phyloP scores from a whole-genome alignment of 148 eudicot genomes.

The Cornus florida region DNA sequence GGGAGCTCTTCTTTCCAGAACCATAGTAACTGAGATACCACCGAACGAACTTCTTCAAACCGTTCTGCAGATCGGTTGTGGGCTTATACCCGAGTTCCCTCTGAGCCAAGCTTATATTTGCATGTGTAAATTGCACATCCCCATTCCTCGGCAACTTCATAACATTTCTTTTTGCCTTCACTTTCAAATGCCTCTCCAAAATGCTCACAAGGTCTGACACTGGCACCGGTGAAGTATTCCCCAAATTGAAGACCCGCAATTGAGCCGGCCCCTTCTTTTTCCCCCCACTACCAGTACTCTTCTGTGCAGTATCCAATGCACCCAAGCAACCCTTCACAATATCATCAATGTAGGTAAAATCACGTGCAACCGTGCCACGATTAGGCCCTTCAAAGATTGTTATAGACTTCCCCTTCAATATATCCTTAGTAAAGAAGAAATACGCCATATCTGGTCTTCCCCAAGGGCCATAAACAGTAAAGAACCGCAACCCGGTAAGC shows the following conservation, averaged over 20 bases:
- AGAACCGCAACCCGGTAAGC: conserved; percentile 72
- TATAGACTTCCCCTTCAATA: conserved; percentile 64
- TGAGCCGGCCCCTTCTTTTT: conserved; percentile 75
- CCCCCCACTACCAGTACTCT: conserved; percentile 84
- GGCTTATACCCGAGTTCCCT: conserved; percentile 75
- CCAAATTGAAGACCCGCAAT: conserved; percentile 73
- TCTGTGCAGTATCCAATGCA: conserved; percentile 78
- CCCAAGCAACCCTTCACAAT: conserved; percentile 81
- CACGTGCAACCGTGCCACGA: conserved; percentile 76
- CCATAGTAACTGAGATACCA: conserved; percentile 74
- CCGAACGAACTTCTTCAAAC: conserved; percentile 76
- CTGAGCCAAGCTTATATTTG: conserved; percentile 65
- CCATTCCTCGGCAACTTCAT: conserved; percentile 82
- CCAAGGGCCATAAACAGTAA: conserved; percentile 89
- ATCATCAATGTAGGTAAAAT: conserved; percentile 84
- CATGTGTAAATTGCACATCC: conserved; percentile 75
- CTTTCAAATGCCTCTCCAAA: conserved; percentile 71
- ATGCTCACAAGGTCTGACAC: conserved; percentile 76
- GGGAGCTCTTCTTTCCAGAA: conserved; percentile 53
- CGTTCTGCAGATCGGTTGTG: conserved; percentile 62
- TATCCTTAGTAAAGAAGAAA: conserved; percentile 75
- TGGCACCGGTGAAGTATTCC: conserved; percentile 82
- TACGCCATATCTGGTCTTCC: conserved; percentile 90
- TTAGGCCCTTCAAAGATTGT: conserved; percentile 67
- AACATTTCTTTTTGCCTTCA: conserved; percentile 62